Evolutionary conservation across 2,329 filamentous ascomycete species (phyloP), one percentile per base, ranked within the genome.

Genomic region (Immersiporthe knoxdaviesiana): DNA sequence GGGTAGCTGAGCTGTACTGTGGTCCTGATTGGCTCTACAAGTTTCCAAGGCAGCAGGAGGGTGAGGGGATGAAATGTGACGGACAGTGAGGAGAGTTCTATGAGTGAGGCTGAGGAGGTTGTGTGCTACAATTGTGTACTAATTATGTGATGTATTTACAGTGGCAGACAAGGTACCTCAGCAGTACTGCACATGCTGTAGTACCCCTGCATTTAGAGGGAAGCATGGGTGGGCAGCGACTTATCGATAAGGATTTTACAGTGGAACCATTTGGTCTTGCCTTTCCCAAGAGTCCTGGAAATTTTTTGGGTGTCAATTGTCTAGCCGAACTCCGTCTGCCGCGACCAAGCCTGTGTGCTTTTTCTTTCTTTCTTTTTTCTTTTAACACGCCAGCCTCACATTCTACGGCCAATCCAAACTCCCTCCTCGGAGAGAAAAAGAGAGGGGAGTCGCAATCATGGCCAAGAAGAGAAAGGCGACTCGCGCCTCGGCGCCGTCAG

Each of bases 391-490:
- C n/a, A 24, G 11, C 32, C 30, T 39, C 27, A 3, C 12, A 27
- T 52, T 12, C 5, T 64, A 32, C 47, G 30, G 11, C 47, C 10
- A 2, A 12, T 50, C 24, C 58, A 11, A 66, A 14, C 37, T 12
- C 11, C 11, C 64, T 50, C 35, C 6, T 21, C 16, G 24, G 27
- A 37, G 27, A 32, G n/a, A n/a, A n/a, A n/a, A 18, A 14, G n/a
- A 47, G 44, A 47, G 21, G 44, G 18, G 39, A 35, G 4, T 16
- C 14, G 24, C 63, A 39, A 64, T 79, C 41, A 91, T 90, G 88
- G 87, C 80, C 12, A 89, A 88, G 74, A 90, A 90, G 77, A 90
- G 92, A 85, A 96, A 94, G 83, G 90, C 88, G 1, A 83, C 86
- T 30, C 83, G 85, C 71, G 84, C 76, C 65, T 74, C 80, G 41